Percentiles rank a stretch among this genome's conserved stretches.
These are phyloP conservation scores for Nelumbo lutea DNA, from an alignment of 164 flowering plant species.

Conservation along the genomic window DNA sequence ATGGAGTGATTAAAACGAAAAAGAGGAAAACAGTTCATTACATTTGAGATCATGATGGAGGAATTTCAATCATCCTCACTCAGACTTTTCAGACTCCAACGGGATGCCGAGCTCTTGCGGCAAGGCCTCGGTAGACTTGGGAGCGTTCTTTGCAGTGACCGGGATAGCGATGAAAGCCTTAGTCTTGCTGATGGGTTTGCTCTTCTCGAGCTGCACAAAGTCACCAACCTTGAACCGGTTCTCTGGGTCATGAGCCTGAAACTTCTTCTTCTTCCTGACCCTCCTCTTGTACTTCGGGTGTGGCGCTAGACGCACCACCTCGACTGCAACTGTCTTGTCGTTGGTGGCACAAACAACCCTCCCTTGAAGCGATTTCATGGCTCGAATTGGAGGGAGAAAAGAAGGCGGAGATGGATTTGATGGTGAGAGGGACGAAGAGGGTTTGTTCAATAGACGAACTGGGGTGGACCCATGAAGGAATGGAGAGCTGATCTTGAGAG, in stretches of 20 bases:
- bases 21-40: background rate
- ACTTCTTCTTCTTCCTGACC: constrained; percentile 85
- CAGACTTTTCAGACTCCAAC: constrained; percentile 2
- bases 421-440: constrained; percentile 27
- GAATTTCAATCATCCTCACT: background rate
- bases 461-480: constrained; percentile 62
- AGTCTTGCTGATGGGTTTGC: constrained; percentile 86
- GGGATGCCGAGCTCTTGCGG: constrained; percentile 3
- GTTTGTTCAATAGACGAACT: constrained; percentile 34
- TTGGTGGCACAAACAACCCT: constrained; percentile 68
- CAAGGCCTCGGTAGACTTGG: background rate
- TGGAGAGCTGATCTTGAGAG: constrained; percentile 37
- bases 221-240: constrained; percentile 84
- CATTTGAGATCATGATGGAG: background rate
- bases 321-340: constrained; percentile 84
- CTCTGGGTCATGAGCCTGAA: constrained; percentile 88
- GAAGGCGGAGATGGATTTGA: constrained; percentile 20
- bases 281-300: constrained; percentile 91
- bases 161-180: constrained; percentile 70
- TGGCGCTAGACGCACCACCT: constrained; percentile 61
- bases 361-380: constrained; percentile 68
- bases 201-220: constrained; percentile 60
- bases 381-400: constrained; percentile 41
- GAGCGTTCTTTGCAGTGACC: constrained; percentile 18
- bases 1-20: background rate